A percentile compares a stretch with the other conserved stretches of the same genome.
Evolutionary conservation across 2,329 filamentous ascomycete species (phyloP).

Genomic region (Aspergillus sp.): DNA sequence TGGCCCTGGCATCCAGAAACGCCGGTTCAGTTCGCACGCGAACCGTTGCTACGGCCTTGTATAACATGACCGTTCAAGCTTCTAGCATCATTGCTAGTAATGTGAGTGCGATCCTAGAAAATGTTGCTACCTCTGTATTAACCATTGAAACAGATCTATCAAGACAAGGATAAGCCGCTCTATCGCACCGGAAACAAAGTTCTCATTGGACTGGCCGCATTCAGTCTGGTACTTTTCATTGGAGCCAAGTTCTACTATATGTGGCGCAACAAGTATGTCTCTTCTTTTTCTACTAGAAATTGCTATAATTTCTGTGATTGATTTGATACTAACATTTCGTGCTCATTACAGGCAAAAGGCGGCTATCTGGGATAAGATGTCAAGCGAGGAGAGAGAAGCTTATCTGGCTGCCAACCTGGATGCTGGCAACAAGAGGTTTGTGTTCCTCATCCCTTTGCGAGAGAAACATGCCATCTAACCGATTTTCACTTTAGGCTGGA

Average conservation of each 20-base stretch:
- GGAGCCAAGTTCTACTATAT: conserved; percentile 37
- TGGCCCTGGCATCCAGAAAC: conserved; percentile 41
- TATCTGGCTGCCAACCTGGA: conserved; percentile 36
- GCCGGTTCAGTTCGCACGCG: conserved; percentile 39
- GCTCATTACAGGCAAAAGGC: conserved; percentile 24
- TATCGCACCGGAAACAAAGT: conserved; percentile 57
- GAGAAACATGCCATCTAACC: conserved; percentile 1
- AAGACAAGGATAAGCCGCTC: conserved; percentile 51
- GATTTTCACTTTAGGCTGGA: conserved; percentile 24
- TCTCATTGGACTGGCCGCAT: conserved; percentile 48
- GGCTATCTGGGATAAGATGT: conserved; percentile 37
- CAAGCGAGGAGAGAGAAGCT: conserved; percentile 29
- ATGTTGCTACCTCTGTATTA: background rate
- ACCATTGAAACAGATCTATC: conserved; percentile 45
- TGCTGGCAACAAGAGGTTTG: conserved; percentile 41
- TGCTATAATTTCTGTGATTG: background rate
- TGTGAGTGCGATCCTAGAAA: conserved; percentile 17
- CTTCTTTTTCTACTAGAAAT: background rate
- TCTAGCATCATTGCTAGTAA: conserved; percentile 37
- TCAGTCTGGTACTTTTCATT: conserved; percentile 49
- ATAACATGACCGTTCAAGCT: conserved; percentile 44
- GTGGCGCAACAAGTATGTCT: conserved; percentile 34
- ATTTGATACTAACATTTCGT: background rate
- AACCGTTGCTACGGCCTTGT: conserved; percentile 41
- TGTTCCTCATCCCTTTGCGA: background rate